Evolutionary conservation across 2,329 filamentous ascomycete species (phyloP), one percentile per base, ranked within the genome.

Genomic region (Penicillium sclerotigenum): DNA sequence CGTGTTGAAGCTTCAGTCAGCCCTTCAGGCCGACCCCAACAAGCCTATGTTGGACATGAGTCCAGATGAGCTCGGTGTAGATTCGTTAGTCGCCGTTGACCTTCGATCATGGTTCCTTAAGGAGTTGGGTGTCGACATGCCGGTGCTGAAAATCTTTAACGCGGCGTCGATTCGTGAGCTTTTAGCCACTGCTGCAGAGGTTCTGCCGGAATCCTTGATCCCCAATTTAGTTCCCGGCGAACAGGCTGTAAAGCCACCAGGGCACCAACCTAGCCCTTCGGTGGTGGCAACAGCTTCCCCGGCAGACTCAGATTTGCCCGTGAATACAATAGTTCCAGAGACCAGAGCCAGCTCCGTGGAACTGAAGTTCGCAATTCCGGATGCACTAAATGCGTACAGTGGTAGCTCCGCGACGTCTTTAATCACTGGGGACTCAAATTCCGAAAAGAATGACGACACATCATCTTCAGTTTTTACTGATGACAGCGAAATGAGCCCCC

Each of bases 81-180:
- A 69, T 36, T 68, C 66, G 1, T 54, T 68, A 14, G 52, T 65
- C 5, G 67, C 66, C 3, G 65, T 68, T 20, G 66, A 68, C 22
- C 50, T 68, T 13, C 62, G 66, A 4, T 66, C 63, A 5, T 69
- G 65, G 64, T 65, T 69, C 45, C 28, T 61, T 6, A 65, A 61
- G 37, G 62, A 66, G 33, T 42, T 68, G 2, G 50, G 55, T 1
- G 60, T 65, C 1, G 61, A 67, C n/a, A 56, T 69, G 24, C 57
- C 66, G 1, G 63, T 68, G 1, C 47, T 69, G 16, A 68, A 67
- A 24, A 64, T 69, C 6, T 60, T 67, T 38, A 62, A 65, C 18
- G 62, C 59, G 3, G 57, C 56, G 4, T 65, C 64, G 0, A 49
- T 67, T 34, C 56, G 47, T 6, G 60, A 67, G 20, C 47, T 67